phyloP scores from a whole-genome alignment of 768 basidiomycete species.

The Termitomyces heimii region DNA sequence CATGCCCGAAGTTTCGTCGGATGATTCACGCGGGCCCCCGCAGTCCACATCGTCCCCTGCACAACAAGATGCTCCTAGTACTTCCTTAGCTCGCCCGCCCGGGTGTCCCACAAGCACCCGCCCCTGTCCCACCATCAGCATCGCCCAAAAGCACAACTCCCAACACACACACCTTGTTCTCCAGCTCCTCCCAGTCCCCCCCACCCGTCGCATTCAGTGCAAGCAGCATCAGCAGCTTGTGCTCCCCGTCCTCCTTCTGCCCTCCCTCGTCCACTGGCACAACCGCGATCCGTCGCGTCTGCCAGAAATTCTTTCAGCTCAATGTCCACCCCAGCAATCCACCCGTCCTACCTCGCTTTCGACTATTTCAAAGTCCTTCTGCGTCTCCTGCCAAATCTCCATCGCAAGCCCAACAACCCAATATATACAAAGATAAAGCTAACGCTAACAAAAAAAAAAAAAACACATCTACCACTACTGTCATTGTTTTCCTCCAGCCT shows the following conservation, averaged over 20 bases:
- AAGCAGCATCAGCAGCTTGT: constrained; percentile 60
- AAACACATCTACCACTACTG: too few relatives aligned
- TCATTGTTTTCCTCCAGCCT: constrained; percentile 18
- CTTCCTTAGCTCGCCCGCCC: constrained; percentile 35
- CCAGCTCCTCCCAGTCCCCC: constrained; percentile 64
- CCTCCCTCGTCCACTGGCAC: constrained; percentile 59
- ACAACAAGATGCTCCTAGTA: constrained; percentile 33
- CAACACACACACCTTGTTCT: constrained; percentile 51
- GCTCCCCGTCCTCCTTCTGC: too few relatives aligned
- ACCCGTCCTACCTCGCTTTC: constrained; percentile 59
- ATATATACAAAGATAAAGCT: not conserved
- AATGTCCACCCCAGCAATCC: not conserved
- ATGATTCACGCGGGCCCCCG: too few relatives aligned
- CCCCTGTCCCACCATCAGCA: constrained; percentile 26
- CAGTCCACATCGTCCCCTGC: too few relatives aligned
- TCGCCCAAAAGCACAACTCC: too few relatives aligned
- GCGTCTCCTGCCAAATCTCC: constrained; percentile 76
- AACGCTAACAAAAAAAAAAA: too few relatives aligned
- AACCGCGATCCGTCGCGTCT: constrained; percentile 72
- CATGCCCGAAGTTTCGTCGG: not conserved
- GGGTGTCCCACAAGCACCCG: constrained; percentile 36
- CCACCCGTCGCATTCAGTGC: constrained; percentile 57
- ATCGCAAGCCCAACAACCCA: constrained; percentile 59
- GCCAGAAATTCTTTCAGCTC: too few relatives aligned
- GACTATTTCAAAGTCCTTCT: constrained; percentile 61